These are phyloP conservation scores for Backusella sp. DNA, from an alignment of 192 early-diverging fungal species.

Conservation along the genomic window DNA sequence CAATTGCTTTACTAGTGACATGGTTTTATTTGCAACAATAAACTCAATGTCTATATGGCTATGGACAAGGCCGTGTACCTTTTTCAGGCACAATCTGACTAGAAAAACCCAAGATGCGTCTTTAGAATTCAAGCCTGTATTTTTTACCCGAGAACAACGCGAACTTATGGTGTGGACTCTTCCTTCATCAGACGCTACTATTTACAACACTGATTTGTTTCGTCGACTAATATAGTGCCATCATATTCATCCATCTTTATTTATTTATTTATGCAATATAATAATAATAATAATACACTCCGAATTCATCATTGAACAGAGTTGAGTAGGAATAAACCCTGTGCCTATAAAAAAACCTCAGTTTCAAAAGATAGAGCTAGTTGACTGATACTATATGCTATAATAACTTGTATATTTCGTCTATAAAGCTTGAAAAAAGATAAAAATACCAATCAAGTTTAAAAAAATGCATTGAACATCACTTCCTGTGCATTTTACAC, in stretches of 20 bases:
- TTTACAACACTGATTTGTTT: conserved; percentile 8
- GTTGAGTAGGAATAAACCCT: no score
- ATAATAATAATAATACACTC: neutral
- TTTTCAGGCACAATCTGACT: neutral
- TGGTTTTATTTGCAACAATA: neutral
- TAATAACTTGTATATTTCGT: no score
- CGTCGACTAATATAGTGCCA: neutral
- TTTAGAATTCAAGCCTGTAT: conserved; percentile 5
- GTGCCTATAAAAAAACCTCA: no score
- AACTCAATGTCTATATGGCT: conserved; percentile 12
- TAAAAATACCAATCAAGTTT: no score
- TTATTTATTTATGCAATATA: neutral
- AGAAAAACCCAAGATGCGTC: neutral
- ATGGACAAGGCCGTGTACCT: neutral
- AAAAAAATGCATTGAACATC: no score
- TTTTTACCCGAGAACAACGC: neutral
- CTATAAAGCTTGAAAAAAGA: no score
- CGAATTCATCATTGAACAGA: neutral
- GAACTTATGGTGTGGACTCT: conserved; percentile 1
- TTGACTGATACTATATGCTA: no score
- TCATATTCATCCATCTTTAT: neutral
- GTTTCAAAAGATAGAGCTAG: no score
- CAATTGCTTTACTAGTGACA: neutral
- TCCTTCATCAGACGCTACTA: neutral
- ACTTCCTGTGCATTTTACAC: no score